Evolutionary conservation across 805 yeast genomes (phyloP).

Genomic region (Yarrowia phangngaensis): DNA sequence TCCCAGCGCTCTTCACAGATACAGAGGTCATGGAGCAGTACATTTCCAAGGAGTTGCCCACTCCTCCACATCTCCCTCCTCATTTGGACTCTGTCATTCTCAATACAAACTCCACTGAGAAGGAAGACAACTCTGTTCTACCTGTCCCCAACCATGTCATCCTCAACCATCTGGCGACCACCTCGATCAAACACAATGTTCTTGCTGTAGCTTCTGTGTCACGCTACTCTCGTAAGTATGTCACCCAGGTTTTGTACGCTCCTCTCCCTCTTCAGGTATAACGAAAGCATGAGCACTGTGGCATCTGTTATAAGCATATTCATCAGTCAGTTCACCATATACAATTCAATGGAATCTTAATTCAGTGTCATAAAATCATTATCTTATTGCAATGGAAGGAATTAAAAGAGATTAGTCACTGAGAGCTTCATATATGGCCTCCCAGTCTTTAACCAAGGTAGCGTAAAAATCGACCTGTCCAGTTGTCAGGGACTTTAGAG

Average conservation of each 20-base stretch:
- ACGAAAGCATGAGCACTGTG: no score
- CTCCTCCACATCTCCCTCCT: constrained; percentile 96
- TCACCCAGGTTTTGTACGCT: constrained; percentile 86
- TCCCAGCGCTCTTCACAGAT: constrained; percentile 44
- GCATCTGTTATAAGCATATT: no score
- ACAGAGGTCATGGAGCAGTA: constrained; percentile 45
- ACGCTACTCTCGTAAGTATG: constrained; percentile 84
- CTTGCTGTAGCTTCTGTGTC: constrained; percentile 89
- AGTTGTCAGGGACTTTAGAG: constrained; percentile 70
- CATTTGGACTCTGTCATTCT: constrained; percentile 91
- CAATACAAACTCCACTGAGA: constrained; percentile 66
- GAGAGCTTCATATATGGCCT: constrained; percentile 31
- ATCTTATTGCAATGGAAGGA: no score
- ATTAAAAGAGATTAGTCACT: constrained; percentile 1
- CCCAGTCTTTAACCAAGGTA: constrained; percentile 67
- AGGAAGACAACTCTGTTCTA: constrained; percentile 79
- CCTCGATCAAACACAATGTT: constrained; percentile 88
- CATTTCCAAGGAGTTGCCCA: constrained; percentile 48
- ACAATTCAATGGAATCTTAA: no score
- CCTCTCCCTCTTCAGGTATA: constrained; percentile 52
- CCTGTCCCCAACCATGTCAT: constrained; percentile 95
- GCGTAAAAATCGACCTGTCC: constrained; percentile 71
- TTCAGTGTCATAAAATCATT: constrained; percentile 11
- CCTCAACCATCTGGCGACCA: constrained; percentile 87
- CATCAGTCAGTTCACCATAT: no score